These are phyloP conservation scores for Orobanche coerulescens DNA, from an alignment of 257 asterid genomes.

Conservation along the genomic window DNA sequence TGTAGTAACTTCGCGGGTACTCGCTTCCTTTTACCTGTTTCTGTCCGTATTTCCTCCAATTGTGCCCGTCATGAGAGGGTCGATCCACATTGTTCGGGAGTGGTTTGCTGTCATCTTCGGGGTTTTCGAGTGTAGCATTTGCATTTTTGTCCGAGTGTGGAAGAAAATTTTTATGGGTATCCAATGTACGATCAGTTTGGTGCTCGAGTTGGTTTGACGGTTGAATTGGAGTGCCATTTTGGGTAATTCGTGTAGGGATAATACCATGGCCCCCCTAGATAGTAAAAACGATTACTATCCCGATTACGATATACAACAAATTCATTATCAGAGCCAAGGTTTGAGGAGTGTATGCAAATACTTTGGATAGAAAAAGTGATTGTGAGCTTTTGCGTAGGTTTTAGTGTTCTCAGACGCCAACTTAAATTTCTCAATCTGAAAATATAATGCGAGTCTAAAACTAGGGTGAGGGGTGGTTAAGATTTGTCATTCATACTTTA, in stretches of 20 bases:
- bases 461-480: too few relatives aligned
- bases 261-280: constrained; percentile 29
- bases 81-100: constrained; percentile 29
- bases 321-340: neutral
- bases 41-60: constrained; percentile 92
- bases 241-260: constrained; percentile 22
- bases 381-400: too few relatives aligned
- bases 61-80: constrained; percentile 62
- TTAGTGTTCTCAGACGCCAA: too few relatives aligned
- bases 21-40: constrained; percentile 87
- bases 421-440: too few relatives aligned
- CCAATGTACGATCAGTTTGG: constrained; percentile 20
- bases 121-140: constrained; percentile 20
- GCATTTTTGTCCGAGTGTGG: constrained; percentile 17
- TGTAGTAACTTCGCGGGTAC: constrained; percentile 77
- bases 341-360: neutral
- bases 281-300: neutral
- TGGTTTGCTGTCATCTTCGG: constrained; percentile 30
- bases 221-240: constrained; percentile 19
- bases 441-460: too few relatives aligned
- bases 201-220: constrained; percentile 22
- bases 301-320: neutral
- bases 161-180: constrained; percentile 15
- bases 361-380: too few relatives aligned
- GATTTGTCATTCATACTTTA: too few relatives aligned